These are phyloP conservation scores for Tricholoma furcatifolium DNA, from an alignment of 768 basidiomycete genomes.

Conservation along the genomic window DNA sequence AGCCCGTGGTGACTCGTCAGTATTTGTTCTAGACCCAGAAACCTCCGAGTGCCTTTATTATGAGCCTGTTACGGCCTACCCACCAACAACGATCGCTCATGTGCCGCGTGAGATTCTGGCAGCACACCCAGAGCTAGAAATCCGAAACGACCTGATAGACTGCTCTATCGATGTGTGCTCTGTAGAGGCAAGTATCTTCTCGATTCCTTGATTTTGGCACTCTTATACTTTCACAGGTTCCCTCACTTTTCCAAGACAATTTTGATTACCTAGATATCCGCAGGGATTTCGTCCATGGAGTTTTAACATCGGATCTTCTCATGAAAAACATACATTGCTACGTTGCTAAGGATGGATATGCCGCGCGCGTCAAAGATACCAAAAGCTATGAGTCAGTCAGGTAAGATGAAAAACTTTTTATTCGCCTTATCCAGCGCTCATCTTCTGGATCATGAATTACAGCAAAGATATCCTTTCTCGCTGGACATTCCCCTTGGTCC, in stretches of 20 bases:
- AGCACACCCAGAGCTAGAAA: constrained; percentile 77
- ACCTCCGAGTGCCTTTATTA: constrained; percentile 86
- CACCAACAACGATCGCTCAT: constrained; percentile 54
- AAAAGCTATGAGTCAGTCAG: constrained; percentile 89
- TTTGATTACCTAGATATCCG: constrained; percentile 95
- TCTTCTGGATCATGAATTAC: constrained; percentile 1
- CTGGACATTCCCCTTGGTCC: constrained; percentile 95
- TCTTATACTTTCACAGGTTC: constrained; percentile 54
- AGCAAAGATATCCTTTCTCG: constrained; percentile 92
- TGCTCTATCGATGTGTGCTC: constrained; percentile 93
- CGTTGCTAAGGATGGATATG: constrained; percentile 85
- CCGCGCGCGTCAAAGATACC: constrained; percentile 91
- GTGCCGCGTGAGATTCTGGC: constrained; percentile 79
- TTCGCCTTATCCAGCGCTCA: not conserved
- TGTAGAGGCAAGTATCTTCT: constrained; percentile 62
- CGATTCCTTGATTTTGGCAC: not conserved
- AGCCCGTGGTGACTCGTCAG: constrained; percentile 68
- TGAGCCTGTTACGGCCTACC: constrained; percentile 71
- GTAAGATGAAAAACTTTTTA: constrained; percentile 34
- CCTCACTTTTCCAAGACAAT: constrained; percentile 96
- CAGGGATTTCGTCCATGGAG: constrained; percentile 90
- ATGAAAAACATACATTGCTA: constrained; percentile 95
- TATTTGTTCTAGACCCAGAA: constrained; percentile 75
- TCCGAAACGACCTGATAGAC: constrained; percentile 86
- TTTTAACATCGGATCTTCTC: constrained; percentile 90